Evolutionary conservation across 768 basidiomycete species (phyloP).

Genomic region (Leucocoprinus leucothites): DNA sequence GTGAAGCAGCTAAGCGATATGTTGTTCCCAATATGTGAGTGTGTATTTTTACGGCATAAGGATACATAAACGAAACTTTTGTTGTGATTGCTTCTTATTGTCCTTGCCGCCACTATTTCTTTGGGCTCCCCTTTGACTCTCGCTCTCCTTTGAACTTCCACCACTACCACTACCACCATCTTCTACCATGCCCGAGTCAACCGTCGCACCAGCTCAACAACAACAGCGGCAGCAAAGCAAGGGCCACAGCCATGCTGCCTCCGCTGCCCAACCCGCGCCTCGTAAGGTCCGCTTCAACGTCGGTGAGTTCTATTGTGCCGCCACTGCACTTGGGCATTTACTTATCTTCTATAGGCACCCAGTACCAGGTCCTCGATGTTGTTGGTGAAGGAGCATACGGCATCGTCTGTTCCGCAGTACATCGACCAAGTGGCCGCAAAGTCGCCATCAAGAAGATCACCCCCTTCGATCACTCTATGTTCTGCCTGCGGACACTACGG

Average conservation of each 20-base stretch:
- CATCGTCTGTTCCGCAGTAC: slow-evolving; percentile 91
- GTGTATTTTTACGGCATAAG: slow-evolving; percentile 14
- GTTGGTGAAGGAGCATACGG: slow-evolving; percentile 94
- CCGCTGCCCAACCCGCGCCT: slow-evolving; percentile 51
- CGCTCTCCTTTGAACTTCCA: slow-evolving; percentile 16
- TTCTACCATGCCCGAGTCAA: slow-evolving; percentile 23
- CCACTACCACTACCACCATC: slow-evolving; percentile 14
- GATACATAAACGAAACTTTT: slow-evolving; percentile 14
- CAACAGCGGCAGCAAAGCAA: slow-evolving; percentile 6
- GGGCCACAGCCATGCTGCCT: slow-evolving; percentile 38
- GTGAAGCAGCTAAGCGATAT: neutral
- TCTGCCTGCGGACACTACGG: slow-evolving; percentile 85
- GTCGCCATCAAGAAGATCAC: slow-evolving; percentile 98
- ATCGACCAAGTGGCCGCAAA: slow-evolving; percentile 81
- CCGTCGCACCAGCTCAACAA: slow-evolving; percentile 18
- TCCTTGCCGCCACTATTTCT: slow-evolving; percentile 11
- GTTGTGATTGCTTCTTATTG: slow-evolving; percentile 12
- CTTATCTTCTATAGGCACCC: slow-evolving; percentile 45
- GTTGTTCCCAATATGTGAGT: slow-evolving; percentile 12
- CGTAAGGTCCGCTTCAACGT: slow-evolving; percentile 90
- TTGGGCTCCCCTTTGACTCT: slow-evolving; percentile 8
- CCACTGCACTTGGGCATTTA: slow-evolving; percentile 9
- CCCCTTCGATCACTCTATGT: slow-evolving; percentile 95
- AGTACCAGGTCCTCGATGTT: slow-evolving; percentile 84
- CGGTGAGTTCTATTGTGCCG: slow-evolving; percentile 37